Conservation (phyloP, 2,329 filamentous ascomycete genomes). For the Claviceps sp. region DNA sequence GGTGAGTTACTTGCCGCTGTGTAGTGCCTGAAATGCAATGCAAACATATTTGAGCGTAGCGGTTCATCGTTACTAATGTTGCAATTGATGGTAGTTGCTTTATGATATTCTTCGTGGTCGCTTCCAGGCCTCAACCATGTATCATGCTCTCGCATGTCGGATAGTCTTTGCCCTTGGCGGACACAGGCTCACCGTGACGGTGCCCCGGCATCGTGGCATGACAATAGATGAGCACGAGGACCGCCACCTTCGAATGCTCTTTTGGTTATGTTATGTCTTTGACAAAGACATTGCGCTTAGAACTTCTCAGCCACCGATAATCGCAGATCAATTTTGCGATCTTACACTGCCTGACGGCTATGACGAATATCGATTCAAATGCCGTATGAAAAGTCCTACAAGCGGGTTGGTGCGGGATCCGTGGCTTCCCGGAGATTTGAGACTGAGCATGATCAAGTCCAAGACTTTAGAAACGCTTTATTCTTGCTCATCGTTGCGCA, state of each 20-base stretch:
- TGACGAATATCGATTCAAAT: constrained; percentile 11
- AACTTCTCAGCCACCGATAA: constrained; percentile 36
- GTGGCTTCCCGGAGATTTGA: constrained; percentile 32
- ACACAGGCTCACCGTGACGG: constrained; percentile 18
- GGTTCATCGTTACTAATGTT: background rate
- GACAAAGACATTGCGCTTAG: constrained; percentile 44
- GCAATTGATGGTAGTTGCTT: constrained; percentile 17
- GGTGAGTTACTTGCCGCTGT: constrained; percentile 20
- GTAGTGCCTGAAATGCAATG: too few species aligned
- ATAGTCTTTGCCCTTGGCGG: constrained; percentile 35
- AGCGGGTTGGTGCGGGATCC: constrained; percentile 10
- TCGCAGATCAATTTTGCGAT: constrained; percentile 39
- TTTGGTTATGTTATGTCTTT: constrained; percentile 41
- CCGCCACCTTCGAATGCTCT: constrained; percentile 27
- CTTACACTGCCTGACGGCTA: constrained; percentile 30
- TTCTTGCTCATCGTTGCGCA: constrained; percentile 31
- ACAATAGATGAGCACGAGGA: constrained; percentile 14
- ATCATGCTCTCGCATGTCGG: constrained; percentile 30
- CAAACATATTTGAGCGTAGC: background rate
- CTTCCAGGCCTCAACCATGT: constrained; percentile 29
- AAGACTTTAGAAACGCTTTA: constrained; percentile 35
- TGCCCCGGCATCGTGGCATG: constrained; percentile 5
- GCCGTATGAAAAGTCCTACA: background rate
- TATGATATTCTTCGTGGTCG: constrained; percentile 32
- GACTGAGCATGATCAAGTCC: constrained; percentile 37